Base-by-base conservation (phyloP, 768 basidiomycete genomes). In the Leccinum obscurum region DNA sequence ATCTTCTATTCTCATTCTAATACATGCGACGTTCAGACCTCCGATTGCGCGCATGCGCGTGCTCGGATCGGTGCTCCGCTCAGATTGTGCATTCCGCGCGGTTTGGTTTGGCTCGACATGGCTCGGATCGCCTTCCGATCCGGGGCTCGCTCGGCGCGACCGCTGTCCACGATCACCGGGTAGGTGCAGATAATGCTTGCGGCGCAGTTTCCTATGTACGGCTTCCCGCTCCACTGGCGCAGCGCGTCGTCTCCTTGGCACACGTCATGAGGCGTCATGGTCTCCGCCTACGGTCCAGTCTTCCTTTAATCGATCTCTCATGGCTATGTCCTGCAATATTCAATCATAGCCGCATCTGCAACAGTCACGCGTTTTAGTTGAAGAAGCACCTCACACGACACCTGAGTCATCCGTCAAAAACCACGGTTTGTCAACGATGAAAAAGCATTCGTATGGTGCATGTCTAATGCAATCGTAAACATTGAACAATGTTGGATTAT, bases 401-500 rank as follows among this genome's bases (percentile, higher is more conserved):
- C 44, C 44, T 44, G n/a, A 44, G 44, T 41, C 39, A 41, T 41
- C 39, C 39, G 9, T 10, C 39, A 41, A 41, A 39, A 41, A 41
- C 39, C 39, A 37, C 15, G 15, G 37, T 37, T 37, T 2, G 35
- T 15, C 6, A 37, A 3, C 15, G 15, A 14, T 15, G 14, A 37
- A 37, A 37, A 37, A 37, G 15, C 35, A 15, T 15, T 37, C 6
- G 35, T 37, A 37, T 37, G 46, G 22, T 51, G 20, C 32, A 3
- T 15, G 10, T 55, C 53, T 37, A 58, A 53, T 9, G 51, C 41
- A 8, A 44, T 54, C 28, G 65, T 56, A 17, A 34, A 59, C 3
- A 20, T 7, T 60, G 4, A 67, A 8, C 15, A 39, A 39, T 41
- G 8, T 41, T 39, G 37, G 37, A n/a, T 41, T n/a, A n/a, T n/a